Conservation (phyloP, 257 asterid genomes). For the Phtheirospermum japonicum region DNA sequence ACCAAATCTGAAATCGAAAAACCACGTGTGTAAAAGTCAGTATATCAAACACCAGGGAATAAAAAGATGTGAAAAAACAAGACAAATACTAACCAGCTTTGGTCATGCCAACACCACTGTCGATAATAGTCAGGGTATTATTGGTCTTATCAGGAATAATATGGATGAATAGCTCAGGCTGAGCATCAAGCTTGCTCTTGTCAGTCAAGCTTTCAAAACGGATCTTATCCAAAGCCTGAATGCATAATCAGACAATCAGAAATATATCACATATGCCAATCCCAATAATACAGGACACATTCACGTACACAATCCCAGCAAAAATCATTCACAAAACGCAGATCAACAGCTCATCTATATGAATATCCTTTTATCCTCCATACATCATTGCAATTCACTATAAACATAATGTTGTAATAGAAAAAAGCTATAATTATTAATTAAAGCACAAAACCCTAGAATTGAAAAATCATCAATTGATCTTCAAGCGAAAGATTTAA, state of each 20-base stretch:
- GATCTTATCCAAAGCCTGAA: conserved; percentile 64
- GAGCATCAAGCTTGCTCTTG: conserved; percentile 67
- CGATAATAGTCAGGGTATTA: conserved; percentile 49
- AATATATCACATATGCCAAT: not conserved
- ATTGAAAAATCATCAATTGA: too few relatives aligned
- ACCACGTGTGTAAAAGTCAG: too few relatives aligned
- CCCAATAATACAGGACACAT: not conserved
- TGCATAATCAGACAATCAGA: not conserved
- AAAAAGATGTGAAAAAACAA: not conserved
- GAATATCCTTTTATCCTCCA: too few relatives aligned
- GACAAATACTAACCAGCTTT: conserved; percentile 53
- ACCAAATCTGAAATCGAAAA: conserved; percentile 49
- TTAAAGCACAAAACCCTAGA: too few relatives aligned
- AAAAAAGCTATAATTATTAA: too few relatives aligned
- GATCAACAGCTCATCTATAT: too few relatives aligned
- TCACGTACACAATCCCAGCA: not conserved
- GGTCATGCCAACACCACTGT: conserved; percentile 74
- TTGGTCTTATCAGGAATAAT: conserved; percentile 63
- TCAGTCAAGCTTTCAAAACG: conserved; percentile 63
- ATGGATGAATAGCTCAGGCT: conserved; percentile 60
- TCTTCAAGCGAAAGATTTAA: too few relatives aligned
- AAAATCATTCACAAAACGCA: too few relatives aligned
- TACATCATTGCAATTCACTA: too few relatives aligned
- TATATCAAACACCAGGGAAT: not conserved
- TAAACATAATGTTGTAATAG: too few relatives aligned